Base-by-base conservation (phyloP, 495 filamentous ascomycete genomes). In the Aspergillus conjunctus region DNA sequence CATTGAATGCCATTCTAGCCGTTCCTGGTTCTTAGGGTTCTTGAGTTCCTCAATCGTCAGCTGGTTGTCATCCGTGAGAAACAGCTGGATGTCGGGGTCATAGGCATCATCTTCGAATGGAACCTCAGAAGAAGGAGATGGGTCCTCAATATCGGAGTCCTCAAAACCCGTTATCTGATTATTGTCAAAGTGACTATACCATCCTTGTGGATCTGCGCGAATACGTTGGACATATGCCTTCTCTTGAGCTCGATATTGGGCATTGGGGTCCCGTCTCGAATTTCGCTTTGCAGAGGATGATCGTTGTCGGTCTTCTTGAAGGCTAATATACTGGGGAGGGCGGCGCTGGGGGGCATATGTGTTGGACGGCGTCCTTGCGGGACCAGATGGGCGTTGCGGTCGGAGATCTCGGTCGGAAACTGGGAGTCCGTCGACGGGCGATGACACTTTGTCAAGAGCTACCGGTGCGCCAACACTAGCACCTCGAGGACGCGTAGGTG, bases 1-100 rank as follows among this genome's bases (percentile, higher is more conserved):
- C 94, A 98, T 98, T 5, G 91, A 89, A 76, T 98, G 93, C 94
- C 94, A 98, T 74, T 98, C 95, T 30, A 98, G 77, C 39, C 94
- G 81, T 73, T 98, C 94, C 54, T 94, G 85, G 68, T 94, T 98
- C 63, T 85, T 87, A 1, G 91, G 89, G 63, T 95, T 89, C 77
- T 88, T 88, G 34, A 97, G 77, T 71, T 98, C 95, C 59, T 97
- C 94, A 31, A 88, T 74, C 4, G 91, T 92, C 4, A 93, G 91
- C 65, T 95, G 87, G 61, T 90, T 89, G 58, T 96, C 91, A 56
- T 91, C 88, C 33, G 88, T 83, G 64, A 93, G 88, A 68, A 96
- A 96, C 57, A 98, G 83, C 68, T 97, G 86, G 30, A 91, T 93
- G 68, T 98, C 94, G 56, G 92, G 90, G 66, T 98, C 93, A 73